A percentile compares a stretch with the other conserved stretches of the same genome.
Conservation (phyloP, 257 asterid genomes). For the Penstemon davidsonii region DNA sequence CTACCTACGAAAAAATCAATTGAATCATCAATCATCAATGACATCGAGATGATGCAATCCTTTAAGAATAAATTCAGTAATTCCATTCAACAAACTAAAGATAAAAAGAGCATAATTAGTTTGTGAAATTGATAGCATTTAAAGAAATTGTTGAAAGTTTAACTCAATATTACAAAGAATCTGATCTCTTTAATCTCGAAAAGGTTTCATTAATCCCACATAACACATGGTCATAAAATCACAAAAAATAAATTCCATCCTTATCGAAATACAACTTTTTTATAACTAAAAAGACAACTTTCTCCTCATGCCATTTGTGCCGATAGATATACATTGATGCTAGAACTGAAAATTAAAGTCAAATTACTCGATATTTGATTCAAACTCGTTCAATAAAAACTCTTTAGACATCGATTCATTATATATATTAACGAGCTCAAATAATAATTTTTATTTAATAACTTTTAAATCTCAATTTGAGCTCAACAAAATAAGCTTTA, state of each 20-base stretch:
- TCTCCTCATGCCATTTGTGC: constrained; percentile 15
- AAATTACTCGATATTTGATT: no score
- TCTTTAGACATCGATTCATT: no score
- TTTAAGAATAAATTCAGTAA: constrained; percentile 18
- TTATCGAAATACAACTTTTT: constrained; percentile 4
- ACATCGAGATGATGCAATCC: constrained; percentile 14
- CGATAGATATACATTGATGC: background rate
- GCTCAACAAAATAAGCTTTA: no score
- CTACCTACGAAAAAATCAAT: constrained; percentile 19
- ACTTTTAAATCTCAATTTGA: no score
- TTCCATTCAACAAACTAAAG: constrained; percentile 15
- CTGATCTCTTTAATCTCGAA: constrained; percentile 25
- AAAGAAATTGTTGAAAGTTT: constrained; percentile 20
- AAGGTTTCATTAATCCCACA: constrained; percentile 21
- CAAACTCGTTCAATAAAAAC: no score
- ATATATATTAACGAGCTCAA: no score
- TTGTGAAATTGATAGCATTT: constrained; percentile 16
- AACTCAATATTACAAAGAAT: constrained; percentile 28
- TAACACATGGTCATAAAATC: background rate
- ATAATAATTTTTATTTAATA: no score
- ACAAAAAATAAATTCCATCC: constrained; percentile 11
- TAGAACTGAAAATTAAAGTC: no score
- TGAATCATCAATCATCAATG: constrained; percentile 25
- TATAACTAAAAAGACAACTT: background rate
- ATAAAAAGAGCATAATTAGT: constrained; percentile 24